These are phyloP conservation scores for Syzygium oleosum DNA, from an alignment of 345 rosid species.

Conservation along the genomic window DNA sequence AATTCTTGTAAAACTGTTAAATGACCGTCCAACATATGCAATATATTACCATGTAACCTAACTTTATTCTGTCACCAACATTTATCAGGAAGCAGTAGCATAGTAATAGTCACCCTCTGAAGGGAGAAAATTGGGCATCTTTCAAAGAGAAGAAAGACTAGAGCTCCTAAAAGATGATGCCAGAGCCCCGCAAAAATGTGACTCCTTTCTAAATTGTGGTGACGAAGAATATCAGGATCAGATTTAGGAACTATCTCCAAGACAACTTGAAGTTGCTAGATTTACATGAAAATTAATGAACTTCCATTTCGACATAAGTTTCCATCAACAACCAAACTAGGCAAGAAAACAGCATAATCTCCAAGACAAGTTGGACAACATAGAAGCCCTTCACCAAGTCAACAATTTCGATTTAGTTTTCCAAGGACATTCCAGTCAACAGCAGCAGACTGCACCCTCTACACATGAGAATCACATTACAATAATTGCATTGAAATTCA, in stretches of 20 bases:
- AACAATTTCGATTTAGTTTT: not conserved
- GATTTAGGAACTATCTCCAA: not conserved
- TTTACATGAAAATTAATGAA: not conserved
- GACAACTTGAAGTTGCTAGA: not conserved
- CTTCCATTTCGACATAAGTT: not conserved
- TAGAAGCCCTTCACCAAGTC: not conserved
- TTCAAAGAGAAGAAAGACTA: not conserved
- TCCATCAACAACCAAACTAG: not conserved
- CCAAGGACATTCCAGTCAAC: not conserved
- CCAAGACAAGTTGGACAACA: not conserved
- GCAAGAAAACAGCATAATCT: not conserved
- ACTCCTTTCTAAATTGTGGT: not conserved
- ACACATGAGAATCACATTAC: not conserved
- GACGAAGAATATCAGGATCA: not conserved
- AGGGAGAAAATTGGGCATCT: not conserved
- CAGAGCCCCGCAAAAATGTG: not conserved
- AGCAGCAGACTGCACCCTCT: not conserved
- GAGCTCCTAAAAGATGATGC: not conserved
- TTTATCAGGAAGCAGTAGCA: not conserved
- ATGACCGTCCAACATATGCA: not conserved
- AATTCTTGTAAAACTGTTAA: not conserved
- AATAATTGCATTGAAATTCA: not conserved
- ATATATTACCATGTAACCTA: not conserved
- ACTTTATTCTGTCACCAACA: not conserved
- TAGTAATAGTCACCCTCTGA: not conserved